Percentiles rank a stretch among this genome's conserved stretches.
phyloP scores from a whole-genome alignment of 192 early-diverging fungal species.

The Paraglomus brasilianum region DNA sequence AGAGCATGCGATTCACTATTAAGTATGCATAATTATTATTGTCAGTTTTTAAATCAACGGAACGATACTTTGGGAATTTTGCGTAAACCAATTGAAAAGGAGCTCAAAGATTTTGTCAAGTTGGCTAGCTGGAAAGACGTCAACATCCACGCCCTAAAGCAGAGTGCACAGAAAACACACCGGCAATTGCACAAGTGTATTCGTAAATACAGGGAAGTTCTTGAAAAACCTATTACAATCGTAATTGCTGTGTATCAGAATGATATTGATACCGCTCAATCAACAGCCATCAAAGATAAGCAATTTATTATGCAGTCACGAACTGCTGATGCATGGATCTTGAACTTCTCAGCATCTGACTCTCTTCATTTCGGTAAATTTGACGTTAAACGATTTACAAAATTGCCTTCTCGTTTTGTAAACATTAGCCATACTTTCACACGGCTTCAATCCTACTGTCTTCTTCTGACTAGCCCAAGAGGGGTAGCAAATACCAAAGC shows the following conservation, averaged over 20 bases:
- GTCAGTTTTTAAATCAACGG: constrained; percentile 65
- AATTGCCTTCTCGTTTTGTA: constrained; percentile 31
- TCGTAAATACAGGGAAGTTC: constrained; percentile 75
- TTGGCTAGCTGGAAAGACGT: constrained; percentile 98
- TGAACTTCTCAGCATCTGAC: constrained; percentile 4
- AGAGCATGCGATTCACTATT: constrained; percentile 52
- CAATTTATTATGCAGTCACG: constrained; percentile 42
- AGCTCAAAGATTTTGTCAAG: constrained; percentile 90
- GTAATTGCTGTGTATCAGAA: constrained; percentile 56
- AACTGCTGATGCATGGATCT: constrained; percentile 43
- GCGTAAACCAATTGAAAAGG: constrained; percentile 78
- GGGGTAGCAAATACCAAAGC: constrained; percentile 21
- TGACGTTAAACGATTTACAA: too few relatives aligned
- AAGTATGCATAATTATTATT: constrained; percentile 82
- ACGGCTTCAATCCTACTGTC: constrained; percentile 41
- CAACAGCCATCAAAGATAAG: constrained; percentile 39
- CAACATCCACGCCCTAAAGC: constrained; percentile 86
- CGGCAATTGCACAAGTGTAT: constrained; percentile 89
- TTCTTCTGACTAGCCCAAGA: constrained; percentile 26
- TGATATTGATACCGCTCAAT: constrained; percentile 28
- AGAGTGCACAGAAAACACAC: constrained; percentile 90
- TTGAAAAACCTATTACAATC: constrained; percentile 73
- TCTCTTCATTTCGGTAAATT: too few relatives aligned
- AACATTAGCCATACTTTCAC: constrained; percentile 46
- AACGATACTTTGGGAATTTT: constrained; percentile 54